phyloP scores from a whole-genome alignment of 139 green algal genomes.

The Zygnema circumcarinatum region DNA sequence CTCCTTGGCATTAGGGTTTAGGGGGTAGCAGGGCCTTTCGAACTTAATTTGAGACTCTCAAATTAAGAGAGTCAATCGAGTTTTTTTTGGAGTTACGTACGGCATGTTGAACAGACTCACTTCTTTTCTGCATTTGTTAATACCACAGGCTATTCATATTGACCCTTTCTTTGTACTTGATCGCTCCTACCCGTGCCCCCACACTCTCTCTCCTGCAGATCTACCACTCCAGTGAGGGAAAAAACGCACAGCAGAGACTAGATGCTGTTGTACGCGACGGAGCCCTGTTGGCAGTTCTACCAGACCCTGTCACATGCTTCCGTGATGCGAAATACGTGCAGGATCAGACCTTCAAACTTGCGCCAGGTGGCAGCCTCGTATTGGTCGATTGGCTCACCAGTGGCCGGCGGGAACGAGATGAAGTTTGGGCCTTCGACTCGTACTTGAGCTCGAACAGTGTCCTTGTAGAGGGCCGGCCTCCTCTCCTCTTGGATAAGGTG shows the following conservation, averaged over 20 bases:
- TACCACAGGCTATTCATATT: too few species aligned
- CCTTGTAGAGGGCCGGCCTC: constrained; percentile 3
- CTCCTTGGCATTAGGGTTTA: too few species aligned
- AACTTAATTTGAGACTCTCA: too few species aligned
- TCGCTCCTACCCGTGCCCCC: too few species aligned
- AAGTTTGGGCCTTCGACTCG: constrained; percentile 55
- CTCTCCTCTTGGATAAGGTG: constrained; percentile 42
- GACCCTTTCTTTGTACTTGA: too few species aligned
- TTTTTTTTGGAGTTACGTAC: too few species aligned
- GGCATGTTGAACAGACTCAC: too few species aligned
- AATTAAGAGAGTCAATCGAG: too few species aligned
- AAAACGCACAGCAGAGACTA: constrained; percentile 23
- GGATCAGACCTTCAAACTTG: constrained; percentile 49
- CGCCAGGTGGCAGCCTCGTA: constrained; percentile 48
- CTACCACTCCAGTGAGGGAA: constrained; percentile 5
- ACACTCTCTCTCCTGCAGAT: too few species aligned
- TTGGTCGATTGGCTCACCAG: constrained; percentile 62
- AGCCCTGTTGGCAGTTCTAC: constrained; percentile 55
- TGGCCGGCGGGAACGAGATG: constrained; percentile 31
- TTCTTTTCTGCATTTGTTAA: too few species aligned
- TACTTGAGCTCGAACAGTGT: constrained; percentile 52
- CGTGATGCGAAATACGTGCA: constrained; percentile 28
- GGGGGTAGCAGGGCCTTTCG: too few species aligned
- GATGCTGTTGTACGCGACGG: constrained; percentile 4
- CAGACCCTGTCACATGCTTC: constrained; percentile 62